Base-by-base conservation (phyloP, 306 rosid genomes). In the Rosa rugosa region DNA sequence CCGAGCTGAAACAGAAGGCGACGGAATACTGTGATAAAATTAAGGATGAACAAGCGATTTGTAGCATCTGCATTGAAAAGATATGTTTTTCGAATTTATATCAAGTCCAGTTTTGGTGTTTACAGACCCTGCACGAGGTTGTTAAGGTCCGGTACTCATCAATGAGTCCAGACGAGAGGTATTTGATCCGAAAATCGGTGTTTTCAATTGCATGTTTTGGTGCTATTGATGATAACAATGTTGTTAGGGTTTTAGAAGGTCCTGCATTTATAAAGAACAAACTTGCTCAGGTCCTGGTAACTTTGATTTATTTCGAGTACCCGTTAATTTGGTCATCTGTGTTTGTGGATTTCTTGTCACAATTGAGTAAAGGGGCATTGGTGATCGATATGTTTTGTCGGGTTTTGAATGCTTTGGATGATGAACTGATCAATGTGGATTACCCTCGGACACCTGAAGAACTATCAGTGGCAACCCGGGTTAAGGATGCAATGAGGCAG, bases 331-430 rank as follows among this genome's bases (percentile, higher is more conserved):
- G 99, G 94, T 76, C 96, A 1, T 91, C 99, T 3, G 87, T 95
- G 40, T 95, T 95, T 82, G 81, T 91, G 9, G 99, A 95, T 82
- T 90, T 93, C 78, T 73, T 95, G 68, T 83, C 94, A 18, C 94
- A 89, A 72, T 84, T 93, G 64, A 83, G 84, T 84, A 91, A 95
- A 80, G 99, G 99, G 42, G 86, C 77, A 5, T 36, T 83, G 70
- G 94, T 93, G 76, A 93, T 93, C 34, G 98, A 95, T 75, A 95
- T 95, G 99, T 93, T 95, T 79, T 95, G 94, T 82, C 93, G 98
- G 82, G 88, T 95, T 83, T 81, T 93, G 89, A 95, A 90, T 86
- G 89, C 93, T 22, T 83, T 95, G 73, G 99, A 95, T 51, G 98
- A 89, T 49, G 99, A 93, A 81, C 69, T 93, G 59, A 91, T 95